Evolutionary conservation across 2,329 filamentous ascomycete species (phyloP), one percentile per base, ranked within the genome.

Genomic region (Scedosporium apiospermum): DNA sequence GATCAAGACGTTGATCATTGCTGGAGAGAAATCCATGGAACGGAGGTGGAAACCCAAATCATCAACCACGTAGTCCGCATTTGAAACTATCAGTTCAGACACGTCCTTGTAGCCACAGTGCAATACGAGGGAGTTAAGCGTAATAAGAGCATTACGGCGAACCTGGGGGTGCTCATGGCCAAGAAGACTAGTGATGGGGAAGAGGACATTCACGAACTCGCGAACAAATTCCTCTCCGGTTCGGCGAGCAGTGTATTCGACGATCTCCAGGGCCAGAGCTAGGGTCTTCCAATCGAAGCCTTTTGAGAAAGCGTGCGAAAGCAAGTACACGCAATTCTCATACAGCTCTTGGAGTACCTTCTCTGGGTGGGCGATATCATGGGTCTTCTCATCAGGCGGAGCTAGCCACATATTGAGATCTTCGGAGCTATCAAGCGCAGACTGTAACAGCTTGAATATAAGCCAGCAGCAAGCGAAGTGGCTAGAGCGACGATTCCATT

Each of bases 41-140:
- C 96, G 97, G 6, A 99, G 82, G 65, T 92, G 90, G 64, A 98
- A 76, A 0, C 90, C 91, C 16, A 99, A 86, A 0, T 95, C 91
- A 70, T 98, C 98, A 65, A 98, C 88, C 75, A 99, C 89, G 72
- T 99, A 99, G 73, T 99, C 95, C 16, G 91, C 93, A 65, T 99
- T 99, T 61, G 89, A 86, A 30, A 98, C 84, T 46, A 99, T 88
- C 66, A 99, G 78, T 16, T 90, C 86, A 27, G 88, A 88, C 4
- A 93, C 88, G 68, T 82, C 87, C 0, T 71, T 65, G 69, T 98
- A 99, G 1, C 83, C 85, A 68, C 91, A 97, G 0, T 88, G 82
- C 2, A 75, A 71, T 1, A 93, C 88, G n/a, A 97, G 79, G 18
- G 86, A 84, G 69, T 97, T 95, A 14, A 99, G 80, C 42, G 90